These are phyloP conservation scores for Globisporangium viniferum DNA, from an alignment of 352 stramenopile genomes.

Conservation along the genomic window DNA sequence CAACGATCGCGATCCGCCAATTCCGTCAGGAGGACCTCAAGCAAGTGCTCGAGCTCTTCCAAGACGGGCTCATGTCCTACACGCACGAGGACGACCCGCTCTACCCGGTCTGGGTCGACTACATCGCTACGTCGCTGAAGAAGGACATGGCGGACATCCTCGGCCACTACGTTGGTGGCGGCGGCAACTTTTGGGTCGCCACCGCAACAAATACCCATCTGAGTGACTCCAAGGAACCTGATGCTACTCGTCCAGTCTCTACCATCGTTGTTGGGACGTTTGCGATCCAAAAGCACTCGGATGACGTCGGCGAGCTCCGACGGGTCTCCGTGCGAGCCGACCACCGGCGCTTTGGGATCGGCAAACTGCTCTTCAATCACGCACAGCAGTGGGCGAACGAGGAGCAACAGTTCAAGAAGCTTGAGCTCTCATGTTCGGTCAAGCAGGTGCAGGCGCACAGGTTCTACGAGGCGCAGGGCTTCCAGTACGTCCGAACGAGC, in stretches of 20 bases:
- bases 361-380: constrained; percentile 5
- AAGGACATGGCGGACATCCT: constrained; percentile 21
- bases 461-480: constrained; percentile 4
- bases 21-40: constrained; percentile 17
- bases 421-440: neutral
- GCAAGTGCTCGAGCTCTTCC: constrained; percentile 19
- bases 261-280: constrained; percentile 15
- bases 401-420: neutral
- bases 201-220: neutral
- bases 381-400: neutral
- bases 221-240: neutral
- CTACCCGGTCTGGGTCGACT: constrained; percentile 16
- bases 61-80: constrained; percentile 12
- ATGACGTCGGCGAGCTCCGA: constrained; percentile 21
- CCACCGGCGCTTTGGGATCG: constrained; percentile 33
- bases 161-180: constrained; percentile 3
- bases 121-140: constrained; percentile 12
- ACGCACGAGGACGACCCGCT: constrained; percentile 1
- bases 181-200: constrained; percentile 20
- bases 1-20: constrained; percentile 13
- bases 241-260: neutral
- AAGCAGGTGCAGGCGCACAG: constrained; percentile 2
- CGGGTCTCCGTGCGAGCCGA: constrained; percentile 39
- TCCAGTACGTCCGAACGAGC: neutral
- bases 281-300: constrained; percentile 13